Evolutionary conservation across 2,329 filamentous ascomycete species (phyloP), one percentile per base, ranked within the genome.

Genomic region (Colletotrichum lupini): DNA sequence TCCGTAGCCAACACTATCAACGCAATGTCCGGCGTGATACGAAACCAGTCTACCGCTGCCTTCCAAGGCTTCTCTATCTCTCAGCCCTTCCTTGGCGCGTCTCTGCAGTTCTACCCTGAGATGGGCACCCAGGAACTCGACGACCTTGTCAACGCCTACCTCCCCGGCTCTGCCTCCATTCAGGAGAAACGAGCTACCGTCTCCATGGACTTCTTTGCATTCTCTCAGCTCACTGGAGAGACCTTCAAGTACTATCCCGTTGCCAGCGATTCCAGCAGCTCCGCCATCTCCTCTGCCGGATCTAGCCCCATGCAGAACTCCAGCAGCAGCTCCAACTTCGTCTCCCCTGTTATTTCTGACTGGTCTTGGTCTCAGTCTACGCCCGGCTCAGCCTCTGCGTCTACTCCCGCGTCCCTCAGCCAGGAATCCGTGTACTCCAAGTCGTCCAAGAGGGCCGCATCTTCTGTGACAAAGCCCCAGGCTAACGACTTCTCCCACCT

Each of bases 71-170:
- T 91, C 81, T 90, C 89, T 73, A 85, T 92, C 80, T 90, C 87
- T 79, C 90, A 92, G 83, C 85, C 89, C 56, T 80, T 84, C 61
- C 83, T 90, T 67, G 90, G 90, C 64, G 85, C 87, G 60, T 82
- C 87, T 74, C 84, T 92, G 69, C 85, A 94, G 82, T 91, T 94
- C 87, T 82, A 91, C 80, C 88, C 94, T 84, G 83, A 92, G 78
- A 84, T 94, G 82, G 84, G 92, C 79, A 85, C 88, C 74, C 77
- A 88, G 82, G 87, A 94, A 80, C 86, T 92, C 66, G 89, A 92
- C 77, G 83, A 87, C 66, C 82, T 92, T 79, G 86, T 92, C 77
- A 83, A 90, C 80, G 85, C 86, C 74, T 91, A 91, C 80, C 80
- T 92, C 62, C 82, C 87, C 59, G 88, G 89, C 62, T 78, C 87